Evolutionary conservation across 768 basidiomycete species (phyloP).

Genomic region (Kwoniella sp.): DNA sequence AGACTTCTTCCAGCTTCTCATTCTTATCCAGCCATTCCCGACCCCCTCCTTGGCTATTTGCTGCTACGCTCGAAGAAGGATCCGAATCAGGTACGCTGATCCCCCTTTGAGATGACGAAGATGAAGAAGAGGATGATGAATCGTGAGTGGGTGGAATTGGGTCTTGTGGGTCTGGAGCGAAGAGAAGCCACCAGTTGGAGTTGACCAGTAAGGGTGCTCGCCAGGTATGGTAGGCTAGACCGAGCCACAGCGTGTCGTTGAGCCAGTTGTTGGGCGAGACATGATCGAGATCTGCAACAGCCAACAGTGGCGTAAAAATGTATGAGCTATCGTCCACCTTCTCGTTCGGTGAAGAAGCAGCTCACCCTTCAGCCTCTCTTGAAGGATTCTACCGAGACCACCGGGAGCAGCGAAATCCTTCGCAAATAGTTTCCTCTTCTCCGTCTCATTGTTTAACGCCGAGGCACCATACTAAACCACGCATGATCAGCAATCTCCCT

Average conservation of each 20-base stretch:
- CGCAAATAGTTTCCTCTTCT: conserved; percentile 64
- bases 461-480: conserved; percentile 62
- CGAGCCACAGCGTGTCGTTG: conserved; percentile 87
- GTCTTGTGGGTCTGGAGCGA: conserved; percentile 67
- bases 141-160: conserved; percentile 60
- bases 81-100: conserved; percentile 18
- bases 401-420: conserved; percentile 65
- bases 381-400: conserved; percentile 69
- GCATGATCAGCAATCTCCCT: too few relatives aligned
- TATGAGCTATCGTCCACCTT: neutral
- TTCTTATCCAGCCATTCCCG: conserved; percentile 30
- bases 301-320: neutral
- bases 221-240: conserved; percentile 85
- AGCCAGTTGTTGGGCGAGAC: conserved; percentile 89
- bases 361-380: conserved; percentile 73
- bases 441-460: conserved; percentile 62
- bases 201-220: conserved; percentile 80
- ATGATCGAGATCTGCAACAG: conserved; percentile 67
- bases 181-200: conserved; percentile 95
- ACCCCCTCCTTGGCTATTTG: conserved; percentile 36
- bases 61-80: conserved; percentile 20
- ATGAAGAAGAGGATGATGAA: neutral
- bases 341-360: neutral
- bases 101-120: neutral
- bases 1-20: conserved; percentile 7